These are phyloP conservation scores for Tubosaeta sp. DNA, from an alignment of 768 basidiomycete genomes.

Conservation along the genomic window DNA sequence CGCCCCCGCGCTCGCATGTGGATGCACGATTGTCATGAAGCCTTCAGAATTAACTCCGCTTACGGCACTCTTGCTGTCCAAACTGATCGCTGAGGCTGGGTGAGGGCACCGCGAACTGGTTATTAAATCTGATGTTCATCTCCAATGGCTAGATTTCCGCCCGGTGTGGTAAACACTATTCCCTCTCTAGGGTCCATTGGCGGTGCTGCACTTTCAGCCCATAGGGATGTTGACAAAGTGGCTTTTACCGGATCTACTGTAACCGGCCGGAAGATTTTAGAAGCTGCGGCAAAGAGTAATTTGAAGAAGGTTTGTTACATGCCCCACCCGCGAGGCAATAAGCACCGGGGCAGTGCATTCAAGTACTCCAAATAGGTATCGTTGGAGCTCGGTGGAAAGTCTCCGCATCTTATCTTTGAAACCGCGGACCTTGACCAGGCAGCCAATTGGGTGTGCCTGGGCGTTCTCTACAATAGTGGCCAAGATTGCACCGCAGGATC, in stretches of 20 bases:
- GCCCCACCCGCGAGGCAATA: conserved; percentile 26
- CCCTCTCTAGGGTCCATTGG: conserved; percentile 79
- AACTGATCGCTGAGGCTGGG: conserved; percentile 82
- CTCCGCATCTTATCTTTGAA: conserved; percentile 84
- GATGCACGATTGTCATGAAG: conserved; percentile 94
- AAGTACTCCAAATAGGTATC: conserved; percentile 52
- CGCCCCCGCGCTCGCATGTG: conserved; percentile 85
- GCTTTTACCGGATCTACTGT: conserved; percentile 92
- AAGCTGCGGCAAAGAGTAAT: conserved; percentile 89
- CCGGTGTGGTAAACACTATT: conserved; percentile 87
- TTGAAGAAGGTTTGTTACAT: conserved; percentile 71
- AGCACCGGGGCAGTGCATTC: conserved; percentile 8
- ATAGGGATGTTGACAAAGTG: conserved; percentile 87
- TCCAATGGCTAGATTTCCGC: conserved; percentile 62
- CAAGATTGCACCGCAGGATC: conserved; percentile 94
- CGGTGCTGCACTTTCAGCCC: conserved; percentile 79
- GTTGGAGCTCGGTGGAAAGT: conserved; percentile 93
- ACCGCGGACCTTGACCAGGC: conserved; percentile 86
- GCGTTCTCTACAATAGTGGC: conserved; percentile 86
- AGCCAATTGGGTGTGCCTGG: conserved; percentile 80
- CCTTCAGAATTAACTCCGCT: conserved; percentile 85
- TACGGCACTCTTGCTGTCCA: conserved; percentile 77
- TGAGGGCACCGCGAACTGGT: conserved; percentile 30
- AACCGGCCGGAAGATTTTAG: conserved; percentile 87
- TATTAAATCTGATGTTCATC: conserved; percentile 11